A percentile compares a stretch with the other conserved stretches of the same genome.
These are phyloP conservation scores for Candida succiphila DNA, from an alignment of 805 yeast genomes.

Conservation along the genomic window DNA sequence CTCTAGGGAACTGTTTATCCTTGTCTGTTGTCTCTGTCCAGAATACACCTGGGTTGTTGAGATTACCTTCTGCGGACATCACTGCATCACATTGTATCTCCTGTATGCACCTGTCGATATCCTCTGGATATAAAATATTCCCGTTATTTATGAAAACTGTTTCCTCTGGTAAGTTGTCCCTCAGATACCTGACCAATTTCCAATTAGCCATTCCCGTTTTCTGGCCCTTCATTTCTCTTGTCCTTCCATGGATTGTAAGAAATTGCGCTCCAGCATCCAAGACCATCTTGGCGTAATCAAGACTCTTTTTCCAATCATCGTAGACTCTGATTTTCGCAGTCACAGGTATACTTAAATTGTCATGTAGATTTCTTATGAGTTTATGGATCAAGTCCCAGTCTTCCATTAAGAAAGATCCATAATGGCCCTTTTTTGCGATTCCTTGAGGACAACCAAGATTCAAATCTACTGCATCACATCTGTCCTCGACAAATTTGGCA, in stretches of 20 bases:
- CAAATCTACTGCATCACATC: slow-evolving; percentile 92
- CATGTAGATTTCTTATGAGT: slow-evolving; percentile 66
- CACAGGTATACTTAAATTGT: slow-evolving; percentile 72
- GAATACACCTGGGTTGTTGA: slow-evolving; percentile 90
- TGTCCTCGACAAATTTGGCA: slow-evolving; percentile 67
- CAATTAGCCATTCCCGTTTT: slow-evolving; percentile 94
- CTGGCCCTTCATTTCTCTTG: slow-evolving; percentile 97
- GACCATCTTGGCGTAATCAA: slow-evolving; percentile 83
- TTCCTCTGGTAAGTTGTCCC: slow-evolving; percentile 68
- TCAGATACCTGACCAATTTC: slow-evolving; percentile 61
- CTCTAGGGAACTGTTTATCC: slow-evolving; percentile 73
- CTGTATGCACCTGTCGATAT: slow-evolving; percentile 58
- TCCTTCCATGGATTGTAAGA: slow-evolving; percentile 88
- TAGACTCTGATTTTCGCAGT: slow-evolving; percentile 93
- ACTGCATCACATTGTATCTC: slow-evolving; percentile 75
- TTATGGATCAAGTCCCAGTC: slow-evolving; percentile 81
- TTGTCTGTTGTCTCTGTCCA: slow-evolving; percentile 39
- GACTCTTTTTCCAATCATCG: slow-evolving; percentile 72
- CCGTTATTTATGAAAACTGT: slow-evolving; percentile 94
- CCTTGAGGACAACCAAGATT: slow-evolving; percentile 98
- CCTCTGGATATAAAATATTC: slow-evolving; percentile 83
- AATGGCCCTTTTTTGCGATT: slow-evolving; percentile 88
- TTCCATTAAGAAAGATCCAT: slow-evolving; percentile 95
- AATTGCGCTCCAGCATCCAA: slow-evolving; percentile 92
- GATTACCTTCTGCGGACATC: slow-evolving; percentile 95